Conservation (phyloP, 2,329 filamentous ascomycete genomes). For the Phaeosphaeriaceae sp. region DNA sequence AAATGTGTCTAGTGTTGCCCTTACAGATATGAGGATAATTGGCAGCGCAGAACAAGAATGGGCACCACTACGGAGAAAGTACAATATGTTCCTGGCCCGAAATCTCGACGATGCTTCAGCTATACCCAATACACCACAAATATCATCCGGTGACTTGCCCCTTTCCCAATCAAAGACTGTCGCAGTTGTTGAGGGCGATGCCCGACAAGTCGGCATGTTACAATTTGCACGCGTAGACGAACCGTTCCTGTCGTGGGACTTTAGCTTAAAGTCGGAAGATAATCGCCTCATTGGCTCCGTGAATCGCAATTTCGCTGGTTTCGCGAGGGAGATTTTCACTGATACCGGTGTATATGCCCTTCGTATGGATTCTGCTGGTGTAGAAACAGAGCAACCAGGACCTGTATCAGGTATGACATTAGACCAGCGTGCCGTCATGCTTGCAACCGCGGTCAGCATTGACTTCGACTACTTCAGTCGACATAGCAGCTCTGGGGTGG, state of each 20-base stretch:
- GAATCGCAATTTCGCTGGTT: constrained; percentile 68
- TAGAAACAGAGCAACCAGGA: constrained; percentile 48
- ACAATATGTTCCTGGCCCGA: constrained; percentile 68
- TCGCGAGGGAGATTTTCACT: constrained; percentile 69
- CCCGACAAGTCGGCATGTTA: constrained; percentile 54
- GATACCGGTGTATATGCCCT: constrained; percentile 70
- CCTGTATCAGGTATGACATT: constrained; percentile 65
- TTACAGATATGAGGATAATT: constrained; percentile 66
- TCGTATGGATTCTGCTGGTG: constrained; percentile 66
- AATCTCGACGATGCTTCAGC: constrained; percentile 48
- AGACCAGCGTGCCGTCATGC: constrained; percentile 70
- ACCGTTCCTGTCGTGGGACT: constrained; percentile 70
- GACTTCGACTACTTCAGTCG: constrained; percentile 73
- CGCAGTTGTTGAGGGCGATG: constrained; percentile 48
- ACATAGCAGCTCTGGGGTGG: constrained; percentile 58
- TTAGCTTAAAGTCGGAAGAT: constrained; percentile 61
- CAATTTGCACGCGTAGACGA: constrained; percentile 70
- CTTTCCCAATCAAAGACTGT: constrained; percentile 58
- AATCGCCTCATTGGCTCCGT: constrained; percentile 63
- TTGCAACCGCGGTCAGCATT: constrained; percentile 68
- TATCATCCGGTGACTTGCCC: constrained; percentile 54
- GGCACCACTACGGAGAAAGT: constrained; percentile 67
- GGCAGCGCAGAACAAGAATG: constrained; percentile 69
- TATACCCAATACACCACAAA: constrained; percentile 45
- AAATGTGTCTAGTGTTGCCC: constrained; percentile 60